phyloP scores from a whole-genome alignment of 345 rosid genomes.

The Melaleuca alternifolia region DNA sequence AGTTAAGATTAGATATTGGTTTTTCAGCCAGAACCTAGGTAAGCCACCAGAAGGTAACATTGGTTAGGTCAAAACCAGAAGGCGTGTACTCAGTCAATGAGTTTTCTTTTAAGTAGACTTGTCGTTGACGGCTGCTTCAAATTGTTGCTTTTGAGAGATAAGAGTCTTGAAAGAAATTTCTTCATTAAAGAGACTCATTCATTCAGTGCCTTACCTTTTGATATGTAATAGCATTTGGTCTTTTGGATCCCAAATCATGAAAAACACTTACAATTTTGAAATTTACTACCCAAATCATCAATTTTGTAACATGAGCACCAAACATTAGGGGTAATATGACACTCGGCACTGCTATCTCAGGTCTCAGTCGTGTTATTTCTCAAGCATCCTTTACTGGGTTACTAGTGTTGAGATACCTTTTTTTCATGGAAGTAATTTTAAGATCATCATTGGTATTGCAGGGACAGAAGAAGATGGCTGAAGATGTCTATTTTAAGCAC shows the following conservation, averaged over 20 bases:
- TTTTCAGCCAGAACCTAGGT: not conserved
- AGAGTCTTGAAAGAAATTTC: not conserved
- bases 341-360: not conserved
- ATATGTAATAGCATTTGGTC: not conserved
- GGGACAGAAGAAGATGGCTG: conserved; percentile 74
- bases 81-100: not conserved
- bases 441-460: conserved; percentile 6
- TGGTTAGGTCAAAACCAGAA: not conserved
- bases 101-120: not conserved
- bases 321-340: not conserved
- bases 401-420: not conserved
- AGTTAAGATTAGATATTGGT: not conserved
- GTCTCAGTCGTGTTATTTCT: not conserved
- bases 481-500: conserved; percentile 91
- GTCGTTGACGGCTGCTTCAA: not conserved
- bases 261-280: not conserved
- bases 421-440: not conserved
- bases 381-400: not conserved
- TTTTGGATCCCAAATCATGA: not conserved
- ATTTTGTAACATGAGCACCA: not conserved
- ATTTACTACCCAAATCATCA: not conserved
- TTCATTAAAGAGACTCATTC: not conserved
- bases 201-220: not conserved
- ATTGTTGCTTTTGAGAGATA: not conserved
- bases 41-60: not conserved